These are phyloP conservation scores for Pulveroboletus sp. DNA, from an alignment of 768 basidiomycete genomes.

Conservation along the genomic window DNA sequence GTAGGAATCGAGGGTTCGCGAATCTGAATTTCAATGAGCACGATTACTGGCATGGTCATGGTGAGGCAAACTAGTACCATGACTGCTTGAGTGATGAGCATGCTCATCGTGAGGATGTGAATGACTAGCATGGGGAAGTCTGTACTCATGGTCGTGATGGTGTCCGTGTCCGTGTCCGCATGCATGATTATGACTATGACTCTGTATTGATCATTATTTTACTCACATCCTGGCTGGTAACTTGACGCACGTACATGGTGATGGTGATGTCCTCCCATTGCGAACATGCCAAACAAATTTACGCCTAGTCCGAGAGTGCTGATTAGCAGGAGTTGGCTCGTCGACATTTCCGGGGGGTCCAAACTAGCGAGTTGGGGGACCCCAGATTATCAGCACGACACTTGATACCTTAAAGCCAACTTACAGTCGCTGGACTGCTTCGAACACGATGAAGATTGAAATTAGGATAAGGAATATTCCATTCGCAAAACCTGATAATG, in stretches of 20 bases:
- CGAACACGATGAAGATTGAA: constrained; percentile 97
- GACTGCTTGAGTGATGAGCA: constrained; percentile 18
- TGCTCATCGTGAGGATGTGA: constrained; percentile 31
- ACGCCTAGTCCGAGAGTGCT: constrained; percentile 87
- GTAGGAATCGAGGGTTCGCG: constrained; percentile 7
- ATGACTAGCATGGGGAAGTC: constrained; percentile 35
- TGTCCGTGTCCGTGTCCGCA: constrained; percentile 6
- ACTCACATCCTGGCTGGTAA: background rate
- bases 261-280: constrained; percentile 94
- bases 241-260: constrained; percentile 50
- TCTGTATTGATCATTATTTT: constrained; percentile 7
- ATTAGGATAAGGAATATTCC: constrained; percentile 92
- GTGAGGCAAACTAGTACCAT: constrained; percentile 13
- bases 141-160: constrained; percentile 18
- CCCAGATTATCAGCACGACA: background rate
- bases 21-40: constrained; percentile 15
- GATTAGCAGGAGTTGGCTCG: constrained; percentile 84
- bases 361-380: constrained; percentile 41
- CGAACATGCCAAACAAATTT: constrained; percentile 98
- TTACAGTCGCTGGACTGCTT: constrained; percentile 92
- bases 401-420: constrained; percentile 23
- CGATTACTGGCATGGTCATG: constrained; percentile 18
- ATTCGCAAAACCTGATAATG: constrained; percentile 96
- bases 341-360: constrained; percentile 98
- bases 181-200: constrained; percentile 17